A percentile compares a stretch with the other conserved stretches of the same genome.
phyloP scores from a whole-genome alignment of 78 protist genomes.

The Speleostelium caveatum region DNA sequence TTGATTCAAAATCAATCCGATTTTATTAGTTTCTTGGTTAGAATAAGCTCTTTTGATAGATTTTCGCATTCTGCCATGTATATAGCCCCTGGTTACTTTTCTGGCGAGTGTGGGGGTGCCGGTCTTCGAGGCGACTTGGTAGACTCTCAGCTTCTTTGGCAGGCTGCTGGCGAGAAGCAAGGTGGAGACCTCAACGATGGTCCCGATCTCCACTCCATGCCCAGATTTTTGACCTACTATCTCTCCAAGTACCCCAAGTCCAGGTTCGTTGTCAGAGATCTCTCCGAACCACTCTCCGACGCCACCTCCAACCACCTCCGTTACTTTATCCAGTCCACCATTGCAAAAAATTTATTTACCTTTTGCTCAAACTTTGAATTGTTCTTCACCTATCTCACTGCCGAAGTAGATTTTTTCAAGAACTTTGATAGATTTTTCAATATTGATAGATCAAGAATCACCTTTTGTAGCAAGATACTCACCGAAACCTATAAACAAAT shows the following conservation, averaged over 20 bases:
- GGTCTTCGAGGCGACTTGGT: background rate
- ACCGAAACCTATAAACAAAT: conserved; percentile 22
- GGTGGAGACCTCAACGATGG: background rate
- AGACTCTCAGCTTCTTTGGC: background rate
- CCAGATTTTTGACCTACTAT: background rate
- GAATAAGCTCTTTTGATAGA: conserved; percentile 9
- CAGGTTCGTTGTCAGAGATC: conserved; percentile 11
- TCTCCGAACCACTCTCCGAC: background rate
- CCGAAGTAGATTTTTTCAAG: background rate
- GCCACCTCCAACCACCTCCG: background rate
- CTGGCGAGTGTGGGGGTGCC: background rate
- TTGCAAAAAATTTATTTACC: background rate
- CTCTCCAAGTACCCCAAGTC: conserved; percentile 16
- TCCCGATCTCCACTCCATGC: conserved; percentile 12
- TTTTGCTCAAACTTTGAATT: conserved; percentile 28
- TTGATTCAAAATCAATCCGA: conserved; percentile 26
- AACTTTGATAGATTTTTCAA: background rate
- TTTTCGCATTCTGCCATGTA: conserved; percentile 18
- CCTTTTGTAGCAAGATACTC: conserved; percentile 24
- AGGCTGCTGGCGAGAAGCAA: conserved; percentile 39
- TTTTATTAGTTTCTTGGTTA: background rate
- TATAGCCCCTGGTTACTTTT: background rate
- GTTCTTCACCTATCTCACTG: background rate
- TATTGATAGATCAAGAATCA: background rate
- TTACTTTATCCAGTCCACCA: background rate